phyloP scores from a whole-genome alignment of 179 eudicot species.

The Heliamphora pulchella region DNA sequence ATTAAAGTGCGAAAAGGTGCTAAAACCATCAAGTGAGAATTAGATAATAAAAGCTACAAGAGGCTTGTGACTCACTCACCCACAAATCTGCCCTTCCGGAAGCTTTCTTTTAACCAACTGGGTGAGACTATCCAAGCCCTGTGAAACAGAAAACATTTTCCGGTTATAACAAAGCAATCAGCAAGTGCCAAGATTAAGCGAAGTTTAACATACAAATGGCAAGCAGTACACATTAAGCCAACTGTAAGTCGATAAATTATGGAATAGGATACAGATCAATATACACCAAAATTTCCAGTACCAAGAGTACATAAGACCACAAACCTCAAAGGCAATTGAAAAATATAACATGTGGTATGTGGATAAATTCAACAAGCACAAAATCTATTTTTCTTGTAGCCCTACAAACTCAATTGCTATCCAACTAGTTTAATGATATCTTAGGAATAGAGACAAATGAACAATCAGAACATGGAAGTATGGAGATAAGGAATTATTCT shows the following conservation, averaged over 20 bases:
- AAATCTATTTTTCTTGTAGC: neutral
- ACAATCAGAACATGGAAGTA: neutral
- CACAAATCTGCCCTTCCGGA: conserved; percentile 56
- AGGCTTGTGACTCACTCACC: conserved; percentile 54
- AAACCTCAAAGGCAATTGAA: neutral
- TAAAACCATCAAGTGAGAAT: neutral
- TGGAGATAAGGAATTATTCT: neutral
- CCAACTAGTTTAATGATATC: neutral
- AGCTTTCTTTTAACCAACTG: conserved; percentile 77
- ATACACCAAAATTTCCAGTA: neutral
- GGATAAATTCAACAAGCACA: neutral
- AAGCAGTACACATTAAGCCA: neutral
- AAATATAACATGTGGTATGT: neutral
- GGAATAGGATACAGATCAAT: neutral
- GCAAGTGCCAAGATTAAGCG: neutral
- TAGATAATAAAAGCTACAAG: conserved; percentile 9
- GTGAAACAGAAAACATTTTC: conserved; percentile 16
- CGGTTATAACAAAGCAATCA: conserved; percentile 8
- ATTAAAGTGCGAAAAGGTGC: neutral
- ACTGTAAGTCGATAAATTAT: neutral
- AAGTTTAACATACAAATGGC: neutral
- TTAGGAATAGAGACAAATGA: neutral
- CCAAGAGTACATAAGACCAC: neutral
- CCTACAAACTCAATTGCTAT: neutral
- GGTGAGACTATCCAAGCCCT: conserved; percentile 86